Base-by-base conservation (phyloP, 2,329 filamentous ascomycete genomes). In the Trichophyton equinum region DNA sequence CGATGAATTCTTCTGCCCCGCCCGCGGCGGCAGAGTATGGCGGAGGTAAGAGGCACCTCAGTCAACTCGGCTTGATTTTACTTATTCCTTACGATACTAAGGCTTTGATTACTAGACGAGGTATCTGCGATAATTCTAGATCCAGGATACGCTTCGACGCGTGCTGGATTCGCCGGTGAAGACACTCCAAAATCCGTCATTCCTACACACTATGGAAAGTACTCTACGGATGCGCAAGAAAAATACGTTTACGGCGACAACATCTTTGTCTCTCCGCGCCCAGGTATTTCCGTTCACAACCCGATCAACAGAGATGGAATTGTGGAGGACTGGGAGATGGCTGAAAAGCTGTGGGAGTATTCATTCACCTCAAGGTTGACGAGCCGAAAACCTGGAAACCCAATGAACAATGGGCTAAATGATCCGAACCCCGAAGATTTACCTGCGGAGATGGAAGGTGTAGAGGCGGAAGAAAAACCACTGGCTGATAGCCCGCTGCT, bases 101-200 rank as follows among this genome's bases (percentile, higher is more conserved):
- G 30, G 11, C 27, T 49, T 9, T 6, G 40, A 44, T 42, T 20
- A 9, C 38, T 69, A 96, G 94, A 99, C 79, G 94, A 99, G 79
- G 91, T 99, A 66, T 95, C 91, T 40, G 95, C 95, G 59, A 88
- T 99, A 67, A 89, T 99, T 42, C 89, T 99, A 71, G 94, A 99
- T 72, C 89, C 94, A 2, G 94, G 95, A 64, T 96, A 91, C 77
- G 89, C 88, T 71, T 87, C 85, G 67, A 91, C 89, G 46, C 91
- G 95, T 75, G 94, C 91, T 63, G 94, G 94, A 62, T 99, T 97
- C 71, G 95, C 95, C 11, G 94, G 95, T 71, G 95, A 99, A 82
- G 94, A 99, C 76, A 87, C 91, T 0, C 94, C 94, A 67, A 97
- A 97, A 78, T 91, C 89, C 33, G 85, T 97, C 61, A 82, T 95